Evolutionary conservation across 345 rosid species (phyloP), one percentile per base, ranked within the genome.

Genomic region (Rhodamnia rubescens): DNA sequence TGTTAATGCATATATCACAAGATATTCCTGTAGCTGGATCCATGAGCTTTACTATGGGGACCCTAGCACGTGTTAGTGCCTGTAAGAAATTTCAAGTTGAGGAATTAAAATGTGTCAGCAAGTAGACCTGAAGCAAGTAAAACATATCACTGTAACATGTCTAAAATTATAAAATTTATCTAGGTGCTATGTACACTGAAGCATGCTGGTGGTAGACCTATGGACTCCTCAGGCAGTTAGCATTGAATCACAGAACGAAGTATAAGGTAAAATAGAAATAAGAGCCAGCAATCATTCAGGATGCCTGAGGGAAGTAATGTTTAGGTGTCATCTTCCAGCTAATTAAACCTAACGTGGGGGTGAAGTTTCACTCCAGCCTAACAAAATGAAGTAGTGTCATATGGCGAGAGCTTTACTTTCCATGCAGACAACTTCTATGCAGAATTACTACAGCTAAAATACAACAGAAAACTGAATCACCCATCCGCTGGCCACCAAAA

Each of bases 1-100:
- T 97, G 92, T 96, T 97, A 89, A 96, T 88, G 91, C 99, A 96
- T 85, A 97, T 96, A 88, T 97, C 99, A 90, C 98, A 94, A n/a
- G 98, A 94, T 78, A 97, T 93, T 84, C 95, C 98, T 87, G 98
- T 95, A 22, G 81, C 93, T 4, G 98, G 99, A 93, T 97, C 99
- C 98, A 93, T 97, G 42, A 97, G 98, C 93, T 96, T 97, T 82
- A 96, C 99, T 87, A 97, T 93, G 44, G 99, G 99, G 53, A 97
- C 98, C 91, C 99, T 93, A 57, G 99, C 99, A 82, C 96, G 93
- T 13, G 98, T 93, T 56, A 97, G 84, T 64, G 99, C 98, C 98
- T 97, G 92, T 16, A 86, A 81, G 64, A 69, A 80, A 49, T 53
- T 42, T 42, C 27, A 83, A 83, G 40, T 82, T 51, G 84, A 82